Conservation (phyloP, 1,139 yeast species). For the Meyerozyma smithsonii region DNA sequence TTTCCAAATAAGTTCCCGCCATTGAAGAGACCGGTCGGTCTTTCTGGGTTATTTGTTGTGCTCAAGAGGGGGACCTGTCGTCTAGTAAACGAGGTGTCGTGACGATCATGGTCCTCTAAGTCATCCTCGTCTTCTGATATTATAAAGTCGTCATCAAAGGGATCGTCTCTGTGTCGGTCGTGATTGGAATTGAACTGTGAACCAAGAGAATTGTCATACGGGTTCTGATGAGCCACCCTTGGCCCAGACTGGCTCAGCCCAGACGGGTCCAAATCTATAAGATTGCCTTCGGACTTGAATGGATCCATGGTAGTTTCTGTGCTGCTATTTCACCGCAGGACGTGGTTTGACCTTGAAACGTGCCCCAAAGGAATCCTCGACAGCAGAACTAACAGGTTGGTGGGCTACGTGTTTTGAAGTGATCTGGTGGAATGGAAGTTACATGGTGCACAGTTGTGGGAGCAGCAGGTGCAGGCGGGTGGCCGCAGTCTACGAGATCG, state of each 20-base stretch:
- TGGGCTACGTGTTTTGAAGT: constrained; percentile 2
- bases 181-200: neutral
- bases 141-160: constrained; percentile 35
- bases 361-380: neutral
- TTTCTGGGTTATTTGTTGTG: constrained; percentile 8
- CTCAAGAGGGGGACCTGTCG: constrained; percentile 10
- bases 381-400: constrained; percentile 16
- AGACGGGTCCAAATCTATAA: constrained; percentile 28
- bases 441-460: constrained; percentile 1
- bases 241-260: constrained; percentile 16
- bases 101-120: constrained; percentile 7
- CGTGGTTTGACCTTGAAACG: neutral
- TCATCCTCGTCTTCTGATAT: constrained; percentile 31
- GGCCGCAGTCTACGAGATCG: neutral
- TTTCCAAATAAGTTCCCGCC: constrained; percentile 8
- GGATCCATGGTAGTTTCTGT: constrained; percentile 8
- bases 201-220: constrained; percentile 8
- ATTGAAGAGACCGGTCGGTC: constrained; percentile 7
- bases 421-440: neutral
- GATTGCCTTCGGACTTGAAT: constrained; percentile 16
- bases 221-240: constrained; percentile 8
- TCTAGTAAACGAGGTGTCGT: constrained; percentile 1
- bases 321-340: neutral
- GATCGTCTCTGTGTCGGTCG: constrained; percentile 19
- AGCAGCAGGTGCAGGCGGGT: constrained; percentile 6